Evolutionary conservation across 768 basidiomycete genomes (phyloP).

Genomic region (Mycena venus): DNA sequence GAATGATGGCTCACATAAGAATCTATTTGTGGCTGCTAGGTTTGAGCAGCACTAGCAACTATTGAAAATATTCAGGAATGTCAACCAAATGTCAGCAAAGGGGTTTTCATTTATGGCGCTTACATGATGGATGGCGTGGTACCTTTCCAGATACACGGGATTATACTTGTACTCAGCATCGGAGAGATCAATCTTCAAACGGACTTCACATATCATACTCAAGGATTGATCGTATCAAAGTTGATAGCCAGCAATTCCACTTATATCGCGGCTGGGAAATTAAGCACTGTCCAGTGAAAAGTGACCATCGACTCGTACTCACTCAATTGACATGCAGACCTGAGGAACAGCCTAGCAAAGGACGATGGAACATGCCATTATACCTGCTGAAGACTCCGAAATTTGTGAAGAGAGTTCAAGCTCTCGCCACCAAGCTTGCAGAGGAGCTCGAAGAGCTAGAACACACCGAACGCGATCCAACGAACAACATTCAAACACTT

Average conservation of each 20-base stretch:
- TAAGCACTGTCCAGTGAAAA: neutral
- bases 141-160: conserved; percentile 2
- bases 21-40: no score
- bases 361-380: no score
- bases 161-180: neutral
- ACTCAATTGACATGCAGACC: no score
- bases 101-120: neutral
- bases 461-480: neutral
- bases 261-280: neutral
- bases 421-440: neutral
- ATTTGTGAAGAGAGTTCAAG: neutral
- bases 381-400: neutral
- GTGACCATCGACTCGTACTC: neutral
- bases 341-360: neutral
- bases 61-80: neutral
- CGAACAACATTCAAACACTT: neutral
- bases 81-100: no score
- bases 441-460: neutral
- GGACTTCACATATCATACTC: neutral
- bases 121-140: conserved; percentile 20
- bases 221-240: neutral
- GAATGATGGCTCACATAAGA: no score
- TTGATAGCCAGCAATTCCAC: neutral
- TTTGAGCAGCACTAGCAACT: no score
- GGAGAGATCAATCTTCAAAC: neutral